Evolutionary conservation across 1,284 basidiomycete species (phyloP), one percentile per base, ranked within the genome.

Genomic region (Malassezia arunalokei): DNA sequence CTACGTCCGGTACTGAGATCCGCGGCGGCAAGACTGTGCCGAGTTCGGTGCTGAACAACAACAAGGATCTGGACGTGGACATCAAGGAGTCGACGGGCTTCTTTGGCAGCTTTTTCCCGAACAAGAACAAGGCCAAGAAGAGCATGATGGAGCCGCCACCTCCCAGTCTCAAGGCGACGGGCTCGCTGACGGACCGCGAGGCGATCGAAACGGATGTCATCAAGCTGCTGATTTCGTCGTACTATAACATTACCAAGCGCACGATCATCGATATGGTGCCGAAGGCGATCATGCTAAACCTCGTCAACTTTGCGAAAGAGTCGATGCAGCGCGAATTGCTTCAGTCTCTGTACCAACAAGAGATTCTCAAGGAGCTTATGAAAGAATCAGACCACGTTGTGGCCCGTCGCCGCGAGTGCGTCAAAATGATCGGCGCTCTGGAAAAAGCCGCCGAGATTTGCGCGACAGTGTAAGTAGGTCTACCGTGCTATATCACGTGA

Each of bases 241-340:
- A 69, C 59, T 71, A 65, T 35, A 70, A 70, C 52, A 65, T 71
- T 61, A 88, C 95, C 58, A 96, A 98, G 79, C 85, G 91, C 49
- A 91, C 95, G 75, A 90, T 98, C 84, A 96, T 96, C 72, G 94
- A 98, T 76, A 96, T 96, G 90, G 87, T 99, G 8, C 94, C 94
- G 15, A 77, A 77, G 62, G 91, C 92, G 33, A 94, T 98, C 73
- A 85, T 89, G 49, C 78, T 91, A 67, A 96, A 88, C 24, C 81
- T 98, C 29, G 91, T 98, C 47, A 85, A 83, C 69, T 82, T 83
- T 74, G 83, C 89, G 59, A 95, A 95, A 77, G 90, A 96, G 76
- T 83, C 86, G 72, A 78, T 94, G 60, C 90, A 94, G 76, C 80
- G 82, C 59, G 88, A 91, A 76, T 78, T 94, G 41, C 76, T 94